Conservation (phyloP, 2,329 filamentous ascomycete species). For the Escovopsis weberi region DNA sequence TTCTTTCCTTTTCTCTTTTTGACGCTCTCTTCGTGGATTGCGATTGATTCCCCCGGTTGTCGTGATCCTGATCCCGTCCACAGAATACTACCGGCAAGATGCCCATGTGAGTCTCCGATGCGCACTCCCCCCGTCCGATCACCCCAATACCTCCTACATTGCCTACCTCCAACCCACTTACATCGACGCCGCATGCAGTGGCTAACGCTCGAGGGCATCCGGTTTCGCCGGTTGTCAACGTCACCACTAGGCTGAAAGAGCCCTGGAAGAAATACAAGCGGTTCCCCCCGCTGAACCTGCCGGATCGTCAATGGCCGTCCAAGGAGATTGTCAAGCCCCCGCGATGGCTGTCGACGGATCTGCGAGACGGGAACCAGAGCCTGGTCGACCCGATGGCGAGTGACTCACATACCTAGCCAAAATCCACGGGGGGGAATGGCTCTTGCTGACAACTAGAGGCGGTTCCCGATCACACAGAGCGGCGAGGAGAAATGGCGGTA, state of each 20-base stretch:
- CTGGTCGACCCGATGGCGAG: constrained; percentile 83
- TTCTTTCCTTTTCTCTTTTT: background rate
- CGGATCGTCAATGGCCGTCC: constrained; percentile 68
- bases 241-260: constrained; percentile 48
- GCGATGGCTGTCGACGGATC: constrained; percentile 76
- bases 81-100: constrained; percentile 1
- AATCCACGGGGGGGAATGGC: background rate
- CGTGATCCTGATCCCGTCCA: background rate
- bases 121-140: background rate
- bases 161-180: background rate
- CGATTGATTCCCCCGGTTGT: too few relatives aligned
- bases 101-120: constrained; percentile 2
- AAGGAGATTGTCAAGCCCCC: constrained; percentile 74
- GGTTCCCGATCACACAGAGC: constrained; percentile 38
- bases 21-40: background rate
- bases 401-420: background rate
- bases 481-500: constrained; percentile 90
- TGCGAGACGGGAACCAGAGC: constrained; percentile 84
- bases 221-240: too few relatives aligned
- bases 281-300: constrained; percentile 45
- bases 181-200: background rate
- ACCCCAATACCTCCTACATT: background rate
- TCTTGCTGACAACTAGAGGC: background rate
- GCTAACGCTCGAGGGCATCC: background rate
- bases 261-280: constrained; percentile 63